These are phyloP conservation scores for Begonia loranthoides DNA, from an alignment of 306 rosid species.

Conservation along the genomic window DNA sequence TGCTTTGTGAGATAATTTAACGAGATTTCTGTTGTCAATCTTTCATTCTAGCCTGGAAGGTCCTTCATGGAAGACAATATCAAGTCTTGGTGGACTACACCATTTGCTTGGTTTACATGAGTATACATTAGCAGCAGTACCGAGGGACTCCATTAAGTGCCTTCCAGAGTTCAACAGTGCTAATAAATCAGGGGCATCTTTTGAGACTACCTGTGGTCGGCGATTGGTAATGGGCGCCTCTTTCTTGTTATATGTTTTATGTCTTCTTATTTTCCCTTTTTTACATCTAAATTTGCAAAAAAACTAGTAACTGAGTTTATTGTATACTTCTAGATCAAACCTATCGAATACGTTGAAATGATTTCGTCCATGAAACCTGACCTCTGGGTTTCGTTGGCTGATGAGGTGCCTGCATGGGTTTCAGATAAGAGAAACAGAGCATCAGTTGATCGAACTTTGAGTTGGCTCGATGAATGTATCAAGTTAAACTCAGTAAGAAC, in stretches of 20 bases:
- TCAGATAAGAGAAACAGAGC: conserved; percentile 61
- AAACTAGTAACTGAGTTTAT: not conserved
- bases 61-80: conserved; percentile 39
- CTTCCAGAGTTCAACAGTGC: conserved; percentile 54
- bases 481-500: conserved; percentile 35
- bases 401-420: conserved; percentile 92
- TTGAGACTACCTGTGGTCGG: conserved; percentile 85
- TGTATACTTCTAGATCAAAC: conserved; percentile 48
- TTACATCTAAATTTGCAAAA: not conserved
- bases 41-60: conserved; percentile 49
- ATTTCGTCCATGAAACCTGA: conserved; percentile 63
- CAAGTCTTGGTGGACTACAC: conserved; percentile 73
- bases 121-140: conserved; percentile 49
- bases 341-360: conserved; percentile 62
- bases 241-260: conserved; percentile 4
- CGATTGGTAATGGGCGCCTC: conserved; percentile 35
- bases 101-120: conserved; percentile 45
- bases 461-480: conserved; percentile 92
- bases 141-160: conserved; percentile 60
- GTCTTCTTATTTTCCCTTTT: not conserved
- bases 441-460: conserved; percentile 81
- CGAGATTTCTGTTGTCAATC: too few relatives aligned
- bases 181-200: conserved; percentile 59
- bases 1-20: too few relatives aligned
- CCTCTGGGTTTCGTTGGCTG: conserved; percentile 80